Evolutionary conservation across 1,284 basidiomycete species (phyloP).

Genomic region (Apiotrichum gracile): DNA sequence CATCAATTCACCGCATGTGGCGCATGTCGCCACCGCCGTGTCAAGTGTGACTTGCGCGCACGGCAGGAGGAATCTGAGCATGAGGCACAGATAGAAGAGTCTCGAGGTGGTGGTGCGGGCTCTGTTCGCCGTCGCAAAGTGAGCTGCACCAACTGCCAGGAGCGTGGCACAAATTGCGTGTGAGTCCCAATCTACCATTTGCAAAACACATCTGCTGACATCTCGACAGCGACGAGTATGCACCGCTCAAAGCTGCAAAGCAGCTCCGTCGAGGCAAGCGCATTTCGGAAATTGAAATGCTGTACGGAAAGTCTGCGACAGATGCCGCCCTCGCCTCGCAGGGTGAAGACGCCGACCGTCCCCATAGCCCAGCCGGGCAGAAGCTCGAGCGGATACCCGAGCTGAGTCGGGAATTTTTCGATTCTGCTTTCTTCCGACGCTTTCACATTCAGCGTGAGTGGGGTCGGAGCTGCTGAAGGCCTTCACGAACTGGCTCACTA

Average conservation of each 20-base stretch:
- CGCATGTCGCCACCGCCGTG: conserved; percentile 75
- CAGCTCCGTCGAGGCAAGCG: conserved; percentile 72
- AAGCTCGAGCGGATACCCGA: conserved; percentile 46
- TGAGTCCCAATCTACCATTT: conserved; percentile 53
- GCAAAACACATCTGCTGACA: neutral
- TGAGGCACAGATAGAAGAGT: conserved; percentile 6
- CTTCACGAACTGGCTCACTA: neutral
- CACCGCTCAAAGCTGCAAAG: conserved; percentile 79
- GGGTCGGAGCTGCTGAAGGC: neutral
- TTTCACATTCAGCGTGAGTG: conserved; percentile 72
- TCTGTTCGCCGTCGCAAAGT: conserved; percentile 25
- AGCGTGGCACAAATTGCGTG: conserved; percentile 78
- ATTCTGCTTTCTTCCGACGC: conserved; percentile 70
- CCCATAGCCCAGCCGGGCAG: conserved; percentile 13
- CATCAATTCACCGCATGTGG: conserved; percentile 83
- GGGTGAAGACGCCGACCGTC: conserved; percentile 15
- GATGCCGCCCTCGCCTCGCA: conserved; percentile 28
- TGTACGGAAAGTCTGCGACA: conserved; percentile 33
- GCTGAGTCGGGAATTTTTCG: conserved; percentile 69
- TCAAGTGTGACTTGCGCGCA: conserved; percentile 45
- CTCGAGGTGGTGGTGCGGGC: neutral
- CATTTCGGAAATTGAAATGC: conserved; percentile 66
- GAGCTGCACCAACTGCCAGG: conserved; percentile 75
- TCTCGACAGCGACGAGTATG: conserved; percentile 66
- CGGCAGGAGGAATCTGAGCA: conserved; percentile 33